Evolutionary conservation across 305 asterid species (phyloP).

Genomic region (Nicotiana rustica): DNA sequence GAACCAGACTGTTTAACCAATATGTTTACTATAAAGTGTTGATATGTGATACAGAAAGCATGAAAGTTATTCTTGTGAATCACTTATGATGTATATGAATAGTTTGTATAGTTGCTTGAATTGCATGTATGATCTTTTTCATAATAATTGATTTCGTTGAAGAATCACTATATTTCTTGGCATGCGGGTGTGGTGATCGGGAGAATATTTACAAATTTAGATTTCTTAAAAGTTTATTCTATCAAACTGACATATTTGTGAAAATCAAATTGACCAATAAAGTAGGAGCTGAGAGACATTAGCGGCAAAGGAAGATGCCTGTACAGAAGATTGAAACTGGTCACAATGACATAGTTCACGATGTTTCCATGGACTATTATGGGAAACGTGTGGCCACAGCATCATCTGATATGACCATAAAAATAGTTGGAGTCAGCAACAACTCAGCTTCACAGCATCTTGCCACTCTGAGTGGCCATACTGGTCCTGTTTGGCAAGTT

Average conservation of each 20-base stretch:
- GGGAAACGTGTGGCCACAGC: slow-evolving; percentile 91
- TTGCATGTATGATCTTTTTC: not conserved
- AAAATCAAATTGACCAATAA: not conserved
- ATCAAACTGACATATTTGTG: not conserved
- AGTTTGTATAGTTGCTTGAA: not conserved
- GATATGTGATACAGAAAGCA: not conserved
- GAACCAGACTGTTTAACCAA: not conserved
- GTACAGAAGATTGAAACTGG: slow-evolving; percentile 94
- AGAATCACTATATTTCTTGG: no score
- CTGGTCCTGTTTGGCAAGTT: slow-evolving; percentile 95
- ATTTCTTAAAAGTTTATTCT: no score
- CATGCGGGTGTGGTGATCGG: no score
- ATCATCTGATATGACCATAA: slow-evolving; percentile 77
- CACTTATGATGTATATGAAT: not conserved
- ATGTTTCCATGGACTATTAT: slow-evolving; percentile 87
- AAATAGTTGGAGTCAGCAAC: slow-evolving; percentile 68
- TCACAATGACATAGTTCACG: slow-evolving; percentile 80
- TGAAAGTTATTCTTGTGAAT: not conserved
- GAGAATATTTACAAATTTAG: no score
- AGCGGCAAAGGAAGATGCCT: slow-evolving; percentile 57
- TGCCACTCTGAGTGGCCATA: slow-evolving; percentile 81
- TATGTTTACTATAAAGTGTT: not conserved
- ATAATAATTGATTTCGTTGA: no score
- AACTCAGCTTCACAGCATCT: slow-evolving; percentile 79
- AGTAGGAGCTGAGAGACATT: slow-evolving; percentile 4